phyloP scores from a whole-genome alignment of 495 filamentous ascomycete species.

The Hypoxylon fragiforme region DNA sequence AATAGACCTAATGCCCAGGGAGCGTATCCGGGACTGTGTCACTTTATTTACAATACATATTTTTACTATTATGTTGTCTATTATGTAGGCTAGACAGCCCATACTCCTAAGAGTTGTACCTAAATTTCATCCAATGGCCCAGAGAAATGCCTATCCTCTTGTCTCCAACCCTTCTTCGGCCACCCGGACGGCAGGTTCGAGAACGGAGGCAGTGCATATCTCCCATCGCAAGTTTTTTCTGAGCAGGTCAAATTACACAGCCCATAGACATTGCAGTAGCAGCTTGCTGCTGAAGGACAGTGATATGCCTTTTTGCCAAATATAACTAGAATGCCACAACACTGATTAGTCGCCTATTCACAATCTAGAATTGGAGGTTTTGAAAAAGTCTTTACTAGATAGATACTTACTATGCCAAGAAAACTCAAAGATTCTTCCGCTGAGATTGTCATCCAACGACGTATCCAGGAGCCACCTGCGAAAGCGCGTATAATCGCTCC shows the following conservation, averaged over 20 bases:
- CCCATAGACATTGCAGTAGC: slow-evolving; percentile 68
- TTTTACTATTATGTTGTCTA: too few species aligned
- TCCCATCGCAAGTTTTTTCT: slow-evolving; percentile 32
- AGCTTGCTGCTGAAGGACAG: slow-evolving; percentile 60
- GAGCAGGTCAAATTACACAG: slow-evolving; percentile 53
- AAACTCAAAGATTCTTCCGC: slow-evolving; percentile 70
- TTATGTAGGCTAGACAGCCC: too few species aligned
- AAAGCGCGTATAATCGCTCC: slow-evolving; percentile 58
- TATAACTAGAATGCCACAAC: slow-evolving; percentile 30
- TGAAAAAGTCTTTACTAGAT: slow-evolving; percentile 23
- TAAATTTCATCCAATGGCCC: background rate
- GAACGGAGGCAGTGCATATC: slow-evolving; percentile 22
- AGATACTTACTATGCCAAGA: slow-evolving; percentile 68
- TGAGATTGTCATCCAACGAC: slow-evolving; percentile 56
- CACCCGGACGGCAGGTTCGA: slow-evolving; percentile 40
- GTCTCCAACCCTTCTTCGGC: slow-evolving; percentile 41
- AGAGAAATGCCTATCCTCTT: slow-evolving; percentile 21
- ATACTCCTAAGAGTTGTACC: background rate
- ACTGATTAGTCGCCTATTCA: background rate
- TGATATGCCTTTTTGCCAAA: slow-evolving; percentile 51
- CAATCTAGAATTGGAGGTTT: background rate
- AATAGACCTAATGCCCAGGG: too few species aligned
- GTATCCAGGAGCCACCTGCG: slow-evolving; percentile 66
- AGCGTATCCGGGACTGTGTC: too few species aligned
- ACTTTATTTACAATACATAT: too few species aligned